A percentile compares a stretch with the other conserved stretches of the same genome.
Conservation (phyloP, 805 yeast genomes). For the Yamadazyma laniorum region DNA sequence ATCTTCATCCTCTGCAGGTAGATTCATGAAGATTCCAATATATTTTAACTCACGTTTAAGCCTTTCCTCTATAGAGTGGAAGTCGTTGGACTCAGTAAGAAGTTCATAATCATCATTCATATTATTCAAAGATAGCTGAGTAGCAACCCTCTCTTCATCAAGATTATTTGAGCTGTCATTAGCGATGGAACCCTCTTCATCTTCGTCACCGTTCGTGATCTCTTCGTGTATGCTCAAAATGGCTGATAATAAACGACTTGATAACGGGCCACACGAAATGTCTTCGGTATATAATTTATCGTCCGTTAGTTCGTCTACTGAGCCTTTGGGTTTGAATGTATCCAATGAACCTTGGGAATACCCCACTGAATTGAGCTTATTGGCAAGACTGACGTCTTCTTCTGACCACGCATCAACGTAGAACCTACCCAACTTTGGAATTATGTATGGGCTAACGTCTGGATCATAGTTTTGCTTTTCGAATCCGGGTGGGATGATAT, state of each 20-base stretch:
- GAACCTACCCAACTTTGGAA: conserved; percentile 82
- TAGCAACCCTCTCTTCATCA: conserved; percentile 34
- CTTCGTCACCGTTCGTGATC: conserved; percentile 18
- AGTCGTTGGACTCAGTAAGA: conserved; percentile 55
- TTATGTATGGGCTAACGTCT: conserved; percentile 63
- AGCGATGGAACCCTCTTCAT: conserved; percentile 20
- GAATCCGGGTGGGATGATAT: conserved; percentile 53
- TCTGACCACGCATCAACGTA: conserved; percentile 86
- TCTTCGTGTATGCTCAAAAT: conserved; percentile 50
- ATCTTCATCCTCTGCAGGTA: conserved; percentile 39
- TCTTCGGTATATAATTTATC: conserved; percentile 66
- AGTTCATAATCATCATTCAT: conserved; percentile 38
- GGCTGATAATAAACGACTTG: conserved; percentile 81
- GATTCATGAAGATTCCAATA: conserved; percentile 82
- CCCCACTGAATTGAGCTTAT: conserved; percentile 49
- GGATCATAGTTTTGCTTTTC: conserved; percentile 57
- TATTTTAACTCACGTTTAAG: conserved; percentile 82
- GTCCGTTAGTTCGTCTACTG: conserved; percentile 57
- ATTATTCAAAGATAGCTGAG: conserved; percentile 25
- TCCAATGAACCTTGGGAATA: conserved; percentile 42
- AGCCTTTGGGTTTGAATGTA: conserved; percentile 55
- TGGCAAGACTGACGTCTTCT: conserved; percentile 57
- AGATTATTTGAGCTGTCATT: conserved; percentile 5
- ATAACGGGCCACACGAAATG: conserved; percentile 87
- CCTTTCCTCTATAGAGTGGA: conserved; percentile 80